phyloP scores from a whole-genome alignment of 2,329 filamentous ascomycete genomes.

The Fusarium sp. region DNA sequence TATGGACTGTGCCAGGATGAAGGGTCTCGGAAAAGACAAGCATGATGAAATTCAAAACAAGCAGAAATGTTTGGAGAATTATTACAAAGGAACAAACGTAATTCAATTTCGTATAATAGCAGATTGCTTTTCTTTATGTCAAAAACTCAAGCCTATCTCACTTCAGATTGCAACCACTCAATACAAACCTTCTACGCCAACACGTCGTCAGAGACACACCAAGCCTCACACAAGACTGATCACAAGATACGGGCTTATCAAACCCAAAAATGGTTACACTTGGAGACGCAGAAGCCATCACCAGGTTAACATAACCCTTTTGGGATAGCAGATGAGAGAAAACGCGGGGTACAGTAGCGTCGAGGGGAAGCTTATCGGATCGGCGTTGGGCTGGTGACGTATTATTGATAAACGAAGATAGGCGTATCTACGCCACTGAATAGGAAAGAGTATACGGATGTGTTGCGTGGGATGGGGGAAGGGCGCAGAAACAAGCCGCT shows the following conservation, averaged over 20 bases:
- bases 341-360: slow-evolving; percentile 38
- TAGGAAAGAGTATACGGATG: slow-evolving; percentile 26
- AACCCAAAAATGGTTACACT: slow-evolving; percentile 27
- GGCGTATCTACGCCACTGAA: slow-evolving; percentile 12
- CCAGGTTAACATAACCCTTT: slow-evolving; percentile 41
- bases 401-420: slow-evolving; percentile 14
- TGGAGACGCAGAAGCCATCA: slow-evolving; percentile 19
- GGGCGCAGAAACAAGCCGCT: too few species aligned
- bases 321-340: slow-evolving; percentile 16
- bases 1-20: slow-evolving; percentile 17
- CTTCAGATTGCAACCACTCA: background rate
- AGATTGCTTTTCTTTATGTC: slow-evolving; percentile 38
- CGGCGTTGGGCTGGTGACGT: slow-evolving; percentile 26
- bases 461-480: slow-evolving; percentile 4
- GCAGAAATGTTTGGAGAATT: background rate
- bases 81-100: background rate
- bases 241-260: slow-evolving; percentile 29
- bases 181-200: background rate
- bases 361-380: slow-evolving; percentile 33
- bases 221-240: background rate
- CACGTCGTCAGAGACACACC: background rate
- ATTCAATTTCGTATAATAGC: slow-evolving; percentile 5
- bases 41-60: slow-evolving; percentile 19
- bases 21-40: slow-evolving; percentile 31
- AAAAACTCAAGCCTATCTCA: background rate